Base-by-base conservation (phyloP, 768 basidiomycete genomes). In the Trametes villosa region DNA sequence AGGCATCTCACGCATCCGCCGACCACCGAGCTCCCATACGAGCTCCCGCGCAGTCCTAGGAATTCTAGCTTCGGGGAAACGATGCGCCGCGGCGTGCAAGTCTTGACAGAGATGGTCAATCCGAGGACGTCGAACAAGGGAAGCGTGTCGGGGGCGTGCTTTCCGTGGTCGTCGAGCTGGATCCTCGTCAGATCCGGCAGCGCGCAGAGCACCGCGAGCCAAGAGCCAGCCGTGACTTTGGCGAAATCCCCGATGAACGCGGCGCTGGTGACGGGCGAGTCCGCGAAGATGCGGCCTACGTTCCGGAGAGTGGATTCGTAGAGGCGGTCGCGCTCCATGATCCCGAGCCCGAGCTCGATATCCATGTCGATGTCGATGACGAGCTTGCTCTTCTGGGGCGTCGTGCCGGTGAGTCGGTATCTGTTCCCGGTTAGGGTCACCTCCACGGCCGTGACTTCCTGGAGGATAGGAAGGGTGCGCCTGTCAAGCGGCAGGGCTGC, bases 361-460 rank as follows among this genome's bases (percentile, higher is more conserved):
- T 47, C 26, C 34, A 40, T n/a, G 46, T 47, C 18, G 34, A 48
- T 20, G 34, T 57, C 55, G 34, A 57, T 5, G 13, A 38, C 15
- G 11, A 57, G 34, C 27, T 29, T 57, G 26, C 29, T 40, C 31
- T 13, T 3, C 22, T 17, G 34, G 26, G 55, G 46, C 8, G 55
- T 48, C 26, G 26, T 27, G 36, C 55, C 55, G 45, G 48, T 26
- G 46, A 57, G 13, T 34, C 12, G 34, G 46, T 48, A 57, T 26
- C 34, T 48, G 55, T 38, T 40, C 9, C 17, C 24, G 15, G 5
- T n/a, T 45, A 38, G 15, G 24, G 27, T 46, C 31, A 46, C 53
- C 31, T 55, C 45, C 34, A 57, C 18, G 8, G 13, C 5, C 7
- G n/a, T 40, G 11, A 47, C 29, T 9, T 47, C 34, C 26, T 38